Evolutionary conservation across 1,284 basidiomycete species (phyloP).

Genomic region (Inonotus obliquus): DNA sequence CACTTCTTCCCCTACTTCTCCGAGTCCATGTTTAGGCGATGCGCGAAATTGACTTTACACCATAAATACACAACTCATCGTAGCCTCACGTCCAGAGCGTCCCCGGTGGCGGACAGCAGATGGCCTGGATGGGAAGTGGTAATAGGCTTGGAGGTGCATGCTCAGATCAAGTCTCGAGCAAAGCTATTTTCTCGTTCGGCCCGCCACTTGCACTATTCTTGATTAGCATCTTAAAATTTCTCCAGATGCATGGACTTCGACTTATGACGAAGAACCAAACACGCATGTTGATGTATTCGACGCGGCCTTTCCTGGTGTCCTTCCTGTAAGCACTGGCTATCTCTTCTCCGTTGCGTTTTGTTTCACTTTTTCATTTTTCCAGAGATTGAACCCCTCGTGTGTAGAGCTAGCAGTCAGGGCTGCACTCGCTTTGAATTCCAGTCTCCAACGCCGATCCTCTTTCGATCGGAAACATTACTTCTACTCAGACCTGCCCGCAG

Average conservation of each 20-base stretch:
- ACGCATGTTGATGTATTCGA: slow-evolving; percentile 81
- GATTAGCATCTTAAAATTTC: slow-evolving; percentile 6
- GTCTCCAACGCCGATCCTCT: slow-evolving; percentile 69
- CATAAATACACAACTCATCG: background rate
- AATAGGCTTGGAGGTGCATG: slow-evolving; percentile 94
- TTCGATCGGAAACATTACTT: slow-evolving; percentile 99
- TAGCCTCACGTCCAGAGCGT: background rate
- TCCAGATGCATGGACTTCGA: slow-evolving; percentile 48
- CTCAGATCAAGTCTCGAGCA: slow-evolving; percentile 81
- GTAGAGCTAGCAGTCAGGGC: slow-evolving; percentile 81
- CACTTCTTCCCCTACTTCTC: background rate
- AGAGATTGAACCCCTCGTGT: slow-evolving; percentile 78
- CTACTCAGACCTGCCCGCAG: slow-evolving; percentile 90
- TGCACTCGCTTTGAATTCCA: slow-evolving; percentile 75
- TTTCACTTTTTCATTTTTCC: slow-evolving; percentile 4
- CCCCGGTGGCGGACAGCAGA: slow-evolving; percentile 28
- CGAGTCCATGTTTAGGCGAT: slow-evolving; percentile 2
- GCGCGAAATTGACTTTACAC: background rate
- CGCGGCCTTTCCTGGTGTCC: slow-evolving; percentile 88
- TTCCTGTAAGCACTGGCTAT: slow-evolving; percentile 61
- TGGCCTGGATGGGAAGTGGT: slow-evolving; percentile 80
- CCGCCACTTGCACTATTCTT: background rate
- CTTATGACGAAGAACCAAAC: slow-evolving; percentile 56
- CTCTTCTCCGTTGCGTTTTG: background rate
- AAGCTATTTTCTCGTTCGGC: slow-evolving; percentile 88